These are phyloP conservation scores for Leccinum longicurvipes DNA, from an alignment of 768 basidiomycete species.

Conservation along the genomic window DNA sequence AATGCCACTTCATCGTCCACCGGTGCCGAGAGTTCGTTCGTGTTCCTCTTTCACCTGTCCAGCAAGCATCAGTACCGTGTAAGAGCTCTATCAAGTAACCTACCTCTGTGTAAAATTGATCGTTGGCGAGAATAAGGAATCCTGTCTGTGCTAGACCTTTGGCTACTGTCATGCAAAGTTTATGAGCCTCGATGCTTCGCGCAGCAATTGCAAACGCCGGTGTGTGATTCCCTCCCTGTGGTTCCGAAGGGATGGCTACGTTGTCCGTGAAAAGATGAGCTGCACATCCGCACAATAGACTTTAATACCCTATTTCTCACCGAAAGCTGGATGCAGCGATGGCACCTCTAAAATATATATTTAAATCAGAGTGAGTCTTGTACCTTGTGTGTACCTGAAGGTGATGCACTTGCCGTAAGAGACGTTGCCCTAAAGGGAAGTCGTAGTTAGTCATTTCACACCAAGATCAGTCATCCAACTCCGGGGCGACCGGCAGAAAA, in stretches of 20 bases:
- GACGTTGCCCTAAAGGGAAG: constrained; percentile 60
- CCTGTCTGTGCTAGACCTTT: constrained; percentile 64
- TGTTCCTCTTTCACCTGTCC: constrained; percentile 26
- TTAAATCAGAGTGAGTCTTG: constrained; percentile 9
- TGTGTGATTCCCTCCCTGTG: constrained; percentile 75
- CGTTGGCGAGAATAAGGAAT: constrained; percentile 56
- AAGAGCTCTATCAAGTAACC: not conserved
- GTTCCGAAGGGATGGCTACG: constrained; percentile 67
- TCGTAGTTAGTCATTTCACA: constrained; percentile 11
- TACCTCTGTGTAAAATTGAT: constrained; percentile 56
- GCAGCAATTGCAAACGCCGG: constrained; percentile 62
- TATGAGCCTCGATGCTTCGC: constrained; percentile 58
- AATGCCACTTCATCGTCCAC: constrained; percentile 1
- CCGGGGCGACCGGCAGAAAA: not conserved
- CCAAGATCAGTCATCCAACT: not conserved
- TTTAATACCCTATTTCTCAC: constrained; percentile 33
- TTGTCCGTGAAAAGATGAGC: constrained; percentile 25
- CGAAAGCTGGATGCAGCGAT: constrained; percentile 59
- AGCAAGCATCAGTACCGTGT: not conserved
- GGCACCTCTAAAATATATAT: constrained; percentile 45
- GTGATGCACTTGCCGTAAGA: constrained; percentile 51
- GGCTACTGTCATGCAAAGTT: constrained; percentile 50
- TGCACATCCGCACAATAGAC: not conserved
- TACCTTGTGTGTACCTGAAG: constrained; percentile 3
- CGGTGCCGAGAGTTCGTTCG: constrained; percentile 10